Evolutionary conservation across 768 basidiomycete genomes (phyloP), one percentile per base, ranked within the genome.

Genomic region (Suillus clintonianus): DNA sequence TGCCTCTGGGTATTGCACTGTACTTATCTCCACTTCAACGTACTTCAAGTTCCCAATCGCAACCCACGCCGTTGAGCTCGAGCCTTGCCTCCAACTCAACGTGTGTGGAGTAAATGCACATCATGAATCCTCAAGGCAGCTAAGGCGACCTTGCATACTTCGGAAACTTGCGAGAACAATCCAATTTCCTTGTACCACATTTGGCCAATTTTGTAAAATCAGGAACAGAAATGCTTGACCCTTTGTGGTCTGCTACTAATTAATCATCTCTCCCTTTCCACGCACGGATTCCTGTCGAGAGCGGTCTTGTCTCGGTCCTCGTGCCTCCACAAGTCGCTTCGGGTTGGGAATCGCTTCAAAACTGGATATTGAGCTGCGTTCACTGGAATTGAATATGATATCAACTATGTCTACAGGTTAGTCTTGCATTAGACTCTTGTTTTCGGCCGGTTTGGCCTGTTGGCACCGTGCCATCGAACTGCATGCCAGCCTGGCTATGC

Each of bases 391-490:
- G 8, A 39, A 24, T 36, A 2, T 36, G 36, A 1, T 55, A 27
- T 32, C 7, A 27, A 27, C 15, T 24, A 17, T 10, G 19, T 1
- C 27, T 27, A 27, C 27, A 4, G 27, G 17, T 32, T 34, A n/a
- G 32, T 53, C 51, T 50, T n/a, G 51, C 19, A 32, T 34, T 32
- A 30, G 4, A 56, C 54, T 34, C 51, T 41, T 39, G 5, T 42
- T 42, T 19, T 41, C 37, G 10, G 24, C 41, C 56, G 10, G 1
- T 13, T 57, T 30, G 39, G 24, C 56, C 37, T 41, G 56, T 57
- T 57, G 56, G 39, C 39, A 41, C 56, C 6, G 24, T 57, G 56
- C 27, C 56, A 57, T 57, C 56, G 39, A 57, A 17, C 36, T 36
- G 27, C 27, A 27, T 27, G 55, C 36, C 55, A 27, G 55, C 9